phyloP scores from a whole-genome alignment of 1,284 basidiomycete genomes.

The Trichosporon sp. region DNA sequence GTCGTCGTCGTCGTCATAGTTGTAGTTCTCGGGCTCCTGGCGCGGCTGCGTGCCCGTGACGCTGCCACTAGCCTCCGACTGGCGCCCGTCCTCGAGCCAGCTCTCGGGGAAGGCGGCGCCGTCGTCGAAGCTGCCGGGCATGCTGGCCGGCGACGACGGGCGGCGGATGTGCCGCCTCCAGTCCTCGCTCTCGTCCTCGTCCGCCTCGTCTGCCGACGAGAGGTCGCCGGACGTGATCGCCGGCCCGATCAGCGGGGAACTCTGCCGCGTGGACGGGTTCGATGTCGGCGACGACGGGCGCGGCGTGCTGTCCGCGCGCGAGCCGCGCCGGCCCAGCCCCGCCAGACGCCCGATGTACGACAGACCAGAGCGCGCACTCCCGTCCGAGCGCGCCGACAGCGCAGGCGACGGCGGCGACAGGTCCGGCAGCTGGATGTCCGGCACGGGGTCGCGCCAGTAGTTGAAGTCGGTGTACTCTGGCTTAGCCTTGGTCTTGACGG shows the following conservation, averaged over 20 bases:
- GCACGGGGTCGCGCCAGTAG: conserved; percentile 81
- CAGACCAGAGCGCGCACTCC: conserved; percentile 61
- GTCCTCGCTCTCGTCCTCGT: conserved; percentile 63
- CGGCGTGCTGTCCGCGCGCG: conserved; percentile 24
- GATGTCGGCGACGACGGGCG: conserved; percentile 18
- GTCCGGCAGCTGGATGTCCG: conserved; percentile 78
- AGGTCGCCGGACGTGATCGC: conserved; percentile 39
- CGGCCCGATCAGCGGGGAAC: conserved; percentile 46
- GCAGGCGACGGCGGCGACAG: conserved; percentile 86
- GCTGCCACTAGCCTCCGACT: conserved; percentile 24
- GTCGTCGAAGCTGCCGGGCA: conserved; percentile 69
- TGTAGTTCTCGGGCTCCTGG: conserved; percentile 1
- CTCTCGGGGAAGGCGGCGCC: conserved; percentile 28
- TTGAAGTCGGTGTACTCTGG: conserved; percentile 96
- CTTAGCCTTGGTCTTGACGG: conserved; percentile 79
- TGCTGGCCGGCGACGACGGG: conserved; percentile 58
- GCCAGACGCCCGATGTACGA: conserved; percentile 76
- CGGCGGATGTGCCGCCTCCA: conserved; percentile 59
- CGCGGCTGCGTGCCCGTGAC: conserved; percentile 17
- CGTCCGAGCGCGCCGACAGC: conserved; percentile 83
- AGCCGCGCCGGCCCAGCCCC: conserved; percentile 55
- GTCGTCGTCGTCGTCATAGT: conserved; percentile 31
- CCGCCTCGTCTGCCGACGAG: conserved; percentile 29
- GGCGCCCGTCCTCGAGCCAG: conserved; percentile 19
- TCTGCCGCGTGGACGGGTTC: conserved; percentile 51